Evolutionary conservation across 2,329 filamentous ascomycete species (phyloP), one percentile per base, ranked within the genome.

Genomic region (Fusarium acutatum): DNA sequence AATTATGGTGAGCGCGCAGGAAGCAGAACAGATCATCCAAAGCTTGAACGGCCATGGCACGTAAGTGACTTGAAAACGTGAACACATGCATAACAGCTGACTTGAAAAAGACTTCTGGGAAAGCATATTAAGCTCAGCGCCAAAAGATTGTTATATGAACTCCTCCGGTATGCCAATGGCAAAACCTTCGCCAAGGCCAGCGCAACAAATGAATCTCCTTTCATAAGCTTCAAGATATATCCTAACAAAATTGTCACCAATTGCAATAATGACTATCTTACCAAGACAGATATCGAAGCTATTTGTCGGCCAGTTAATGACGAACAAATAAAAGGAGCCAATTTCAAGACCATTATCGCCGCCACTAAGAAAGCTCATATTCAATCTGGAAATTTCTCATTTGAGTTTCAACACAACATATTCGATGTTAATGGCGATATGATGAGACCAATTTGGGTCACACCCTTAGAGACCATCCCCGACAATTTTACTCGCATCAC

Each of bases 71-170:
- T 24, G 17, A 9, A 47, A 20, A 9, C 32, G 24, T 46, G 24
- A 35, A 34, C 22, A 35, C 7, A 28, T 35, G 20, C 6, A 15
- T 7, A 17, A 30, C 12, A 2, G 9, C 30, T 61, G 22, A 61
- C 32, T 30, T 2, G 3, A 8, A 38, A 13, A 56, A 56, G 59
- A 4, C 30, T 30, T n/a, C 26, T 63, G 17, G 63, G 66, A 30
- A 65, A 64, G 12, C 40, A 71, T 40, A 59, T 74, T 24, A 53
- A 68, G 22, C 46, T 52, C 12, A 64, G 46, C 46, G 53, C 60
- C 1, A 65, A 71, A 24, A 59, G 58, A 44, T 68, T 72, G 18
- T 57, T 74, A 15, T 74, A 64, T 56, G 72, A 74, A 56, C 34
- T 73, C 28, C 38, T 74, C 56, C 64, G 61, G 18, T 64, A 71